phyloP scores from a whole-genome alignment of 108 stramenopile species.

The Aurantiochytrium sp. region DNA sequence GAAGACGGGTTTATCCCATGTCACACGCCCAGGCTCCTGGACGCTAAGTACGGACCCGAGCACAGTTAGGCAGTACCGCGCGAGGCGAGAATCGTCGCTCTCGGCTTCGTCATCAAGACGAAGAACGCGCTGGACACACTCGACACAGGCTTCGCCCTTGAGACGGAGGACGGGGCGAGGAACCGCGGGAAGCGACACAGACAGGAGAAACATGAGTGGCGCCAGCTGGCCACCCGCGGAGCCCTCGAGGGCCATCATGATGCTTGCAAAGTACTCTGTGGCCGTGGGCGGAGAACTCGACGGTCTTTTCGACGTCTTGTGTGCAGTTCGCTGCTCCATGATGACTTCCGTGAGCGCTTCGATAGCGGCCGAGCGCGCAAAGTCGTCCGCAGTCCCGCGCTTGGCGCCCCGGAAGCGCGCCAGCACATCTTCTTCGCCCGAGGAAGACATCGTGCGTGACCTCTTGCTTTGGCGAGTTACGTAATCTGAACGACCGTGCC shows the following conservation, averaged over 20 bases:
- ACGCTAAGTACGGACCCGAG: not conserved
- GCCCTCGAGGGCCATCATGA: not conserved
- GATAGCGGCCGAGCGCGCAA: not conserved
- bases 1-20: not conserved
- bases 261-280: constrained; percentile 12
- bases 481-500: too few relatives aligned
- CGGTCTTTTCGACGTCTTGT: not conserved
- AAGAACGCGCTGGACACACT: not conserved
- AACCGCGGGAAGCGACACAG: not conserved
- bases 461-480: too few relatives aligned
- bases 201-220: not conserved
- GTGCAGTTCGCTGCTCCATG: not conserved
- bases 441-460: not conserved
- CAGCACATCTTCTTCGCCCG: not conserved
- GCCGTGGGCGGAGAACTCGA: not conserved
- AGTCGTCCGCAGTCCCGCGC: not conserved
- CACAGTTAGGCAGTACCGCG: not conserved
- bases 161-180: not conserved
- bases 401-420: not conserved
- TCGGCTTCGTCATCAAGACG: not conserved
- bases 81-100: not conserved
- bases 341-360: not conserved
- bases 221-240: not conserved
- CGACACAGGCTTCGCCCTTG: not conserved
- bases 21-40: not conserved